Conservation (phyloP, 1,284 basidiomycete genomes). For the Austroboletus novae-zelandiae region DNA sequence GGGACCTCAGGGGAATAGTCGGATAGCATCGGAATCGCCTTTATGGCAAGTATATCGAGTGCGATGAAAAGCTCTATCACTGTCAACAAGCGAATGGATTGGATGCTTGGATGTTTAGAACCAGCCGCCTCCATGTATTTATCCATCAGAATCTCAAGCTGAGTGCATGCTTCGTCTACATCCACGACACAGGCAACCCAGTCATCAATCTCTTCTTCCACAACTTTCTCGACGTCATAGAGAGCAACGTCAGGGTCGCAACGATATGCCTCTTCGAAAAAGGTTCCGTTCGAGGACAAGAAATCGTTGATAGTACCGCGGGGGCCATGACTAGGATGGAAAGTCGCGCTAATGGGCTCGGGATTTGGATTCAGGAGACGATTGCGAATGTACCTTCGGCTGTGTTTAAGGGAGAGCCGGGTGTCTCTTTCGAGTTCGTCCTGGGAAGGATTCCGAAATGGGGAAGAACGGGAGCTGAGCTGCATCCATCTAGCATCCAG, state of each 20-base stretch:
- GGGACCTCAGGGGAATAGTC: not conserved
- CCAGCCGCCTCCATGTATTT: no score
- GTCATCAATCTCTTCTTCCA: not conserved
- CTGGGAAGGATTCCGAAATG: not conserved
- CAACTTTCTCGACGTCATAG: conserved; percentile 15
- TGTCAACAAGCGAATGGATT: no score
- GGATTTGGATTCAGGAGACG: conserved; percentile 2
- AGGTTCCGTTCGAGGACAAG: not conserved
- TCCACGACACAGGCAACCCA: not conserved
- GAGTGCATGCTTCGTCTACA: not conserved
- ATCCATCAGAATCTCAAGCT: conserved; percentile 3
- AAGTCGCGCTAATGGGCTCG: no score
- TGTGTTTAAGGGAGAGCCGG: no score
- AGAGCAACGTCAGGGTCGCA: conserved; percentile 18
- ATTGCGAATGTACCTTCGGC: not conserved
- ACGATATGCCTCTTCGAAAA: conserved; percentile 6
- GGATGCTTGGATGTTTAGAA: no score
- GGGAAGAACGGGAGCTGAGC: not conserved
- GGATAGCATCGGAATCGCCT: not conserved
- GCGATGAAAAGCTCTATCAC: not conserved
- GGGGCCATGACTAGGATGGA: conserved; percentile 3
- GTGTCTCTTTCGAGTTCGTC: not conserved
- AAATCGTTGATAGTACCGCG: not conserved
- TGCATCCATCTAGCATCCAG: not conserved
- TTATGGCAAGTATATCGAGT: not conserved